These are phyloP conservation scores for Chrysochromulina parva DNA, from an alignment of 78 protist genomes.

Conservation along the genomic window DNA sequence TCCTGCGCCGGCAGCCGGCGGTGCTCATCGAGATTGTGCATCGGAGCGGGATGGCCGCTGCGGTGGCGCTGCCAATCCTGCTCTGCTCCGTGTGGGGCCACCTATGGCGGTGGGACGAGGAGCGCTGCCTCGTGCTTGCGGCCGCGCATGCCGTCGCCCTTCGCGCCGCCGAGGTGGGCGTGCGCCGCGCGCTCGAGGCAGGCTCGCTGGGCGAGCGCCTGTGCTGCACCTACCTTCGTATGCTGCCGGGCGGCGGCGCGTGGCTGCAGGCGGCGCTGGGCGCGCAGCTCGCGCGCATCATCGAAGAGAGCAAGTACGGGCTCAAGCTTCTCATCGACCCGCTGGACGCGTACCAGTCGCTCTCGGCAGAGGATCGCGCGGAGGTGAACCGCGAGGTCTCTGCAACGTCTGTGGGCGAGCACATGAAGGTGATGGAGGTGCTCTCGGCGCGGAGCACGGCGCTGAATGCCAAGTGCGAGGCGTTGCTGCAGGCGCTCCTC, in stretches of 20 bases:
- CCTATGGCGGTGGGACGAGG: too few relatives aligned
- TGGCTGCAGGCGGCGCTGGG: conserved; percentile 10
- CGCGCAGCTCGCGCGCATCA: neutral
- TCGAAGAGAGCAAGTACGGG: neutral
- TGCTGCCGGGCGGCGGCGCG: neutral
- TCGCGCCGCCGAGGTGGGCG: too few relatives aligned
- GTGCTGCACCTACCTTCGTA: neutral
- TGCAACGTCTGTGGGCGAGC: neutral
- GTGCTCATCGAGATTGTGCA: too few relatives aligned
- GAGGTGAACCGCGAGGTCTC: neutral
- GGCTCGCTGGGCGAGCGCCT: neutral
- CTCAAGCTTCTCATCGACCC: neutral
- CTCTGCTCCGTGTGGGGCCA: too few relatives aligned
- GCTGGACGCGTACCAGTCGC: neutral
- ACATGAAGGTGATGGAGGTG: neutral
- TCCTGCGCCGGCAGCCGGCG: too few relatives aligned
- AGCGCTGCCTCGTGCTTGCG: too few relatives aligned
- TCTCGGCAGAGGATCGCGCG: neutral
- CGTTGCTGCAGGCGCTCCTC: neutral
- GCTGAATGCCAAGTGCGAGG: neutral
- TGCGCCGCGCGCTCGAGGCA: neutral
- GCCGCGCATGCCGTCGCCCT: too few relatives aligned
- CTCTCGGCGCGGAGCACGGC: neutral
- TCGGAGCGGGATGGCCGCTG: too few relatives aligned
- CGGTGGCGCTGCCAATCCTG: too few relatives aligned